phyloP scores from a whole-genome alignment of 1,284 basidiomycete genomes.

The Cutaneotrichosporon sp. region DNA sequence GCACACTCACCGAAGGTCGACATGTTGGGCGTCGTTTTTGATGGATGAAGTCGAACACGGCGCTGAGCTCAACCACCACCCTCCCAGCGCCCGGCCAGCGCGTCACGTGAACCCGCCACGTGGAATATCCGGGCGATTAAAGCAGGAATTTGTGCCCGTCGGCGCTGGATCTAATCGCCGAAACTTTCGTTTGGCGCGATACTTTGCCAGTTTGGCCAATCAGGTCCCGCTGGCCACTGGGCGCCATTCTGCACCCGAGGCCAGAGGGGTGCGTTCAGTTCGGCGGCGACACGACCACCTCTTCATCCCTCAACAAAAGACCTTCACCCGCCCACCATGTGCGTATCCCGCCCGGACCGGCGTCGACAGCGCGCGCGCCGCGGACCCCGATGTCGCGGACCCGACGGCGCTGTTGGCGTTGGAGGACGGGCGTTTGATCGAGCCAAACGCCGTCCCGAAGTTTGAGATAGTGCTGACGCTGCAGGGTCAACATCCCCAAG shows the following conservation, averaged over 20 bases:
- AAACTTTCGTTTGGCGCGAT: not conserved
- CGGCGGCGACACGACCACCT: conserved; percentile 6
- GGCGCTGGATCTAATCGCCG: not conserved
- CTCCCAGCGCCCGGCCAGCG: not conserved
- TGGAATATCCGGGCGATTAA: not conserved
- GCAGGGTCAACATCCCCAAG: conserved; percentile 21
- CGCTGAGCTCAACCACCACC: not conserved
- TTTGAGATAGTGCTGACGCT: conserved; percentile 4
- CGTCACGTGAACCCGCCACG: not conserved
- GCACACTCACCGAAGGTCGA: conserved; percentile 9
- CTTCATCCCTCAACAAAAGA: conserved; percentile 13
- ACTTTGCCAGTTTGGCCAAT: not conserved
- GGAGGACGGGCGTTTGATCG: not conserved
- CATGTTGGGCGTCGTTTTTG: conserved; percentile 18
- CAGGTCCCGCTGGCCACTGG: no score
- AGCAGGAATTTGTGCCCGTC: not conserved
- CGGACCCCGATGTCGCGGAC: not conserved
- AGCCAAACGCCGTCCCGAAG: not conserved
- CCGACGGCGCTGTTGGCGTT: conserved; percentile 1
- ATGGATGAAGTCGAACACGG: not conserved
- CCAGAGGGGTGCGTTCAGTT: not conserved
- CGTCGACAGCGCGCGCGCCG: not conserved
- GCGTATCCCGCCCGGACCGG: not conserved
- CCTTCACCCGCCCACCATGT: conserved; percentile 8
- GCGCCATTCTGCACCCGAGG: no score